phyloP scores from a whole-genome alignment of 2,329 filamentous ascomycete species.

The Verticillium nubilum region DNA sequence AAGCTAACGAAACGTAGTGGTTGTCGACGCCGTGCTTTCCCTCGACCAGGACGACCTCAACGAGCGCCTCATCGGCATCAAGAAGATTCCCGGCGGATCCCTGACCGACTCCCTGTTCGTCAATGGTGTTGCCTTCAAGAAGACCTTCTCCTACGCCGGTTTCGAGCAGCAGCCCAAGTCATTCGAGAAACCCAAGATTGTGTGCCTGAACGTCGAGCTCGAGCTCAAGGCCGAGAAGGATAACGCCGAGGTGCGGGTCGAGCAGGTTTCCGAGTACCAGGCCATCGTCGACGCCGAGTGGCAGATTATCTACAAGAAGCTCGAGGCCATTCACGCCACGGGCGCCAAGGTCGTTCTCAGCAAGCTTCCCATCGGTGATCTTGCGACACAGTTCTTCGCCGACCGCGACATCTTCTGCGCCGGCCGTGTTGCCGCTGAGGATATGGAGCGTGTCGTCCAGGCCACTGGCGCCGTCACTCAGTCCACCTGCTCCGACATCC shows the following conservation, averaged over 20 bases:
- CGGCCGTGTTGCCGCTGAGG: conserved; percentile 82
- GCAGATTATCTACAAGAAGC: conserved; percentile 99
- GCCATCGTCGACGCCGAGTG: conserved; percentile 98
- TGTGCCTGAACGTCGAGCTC: conserved; percentile 95
- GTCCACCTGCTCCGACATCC: conserved; percentile 95
- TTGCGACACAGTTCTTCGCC: conserved; percentile 96
- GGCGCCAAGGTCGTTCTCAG: conserved; percentile 96
- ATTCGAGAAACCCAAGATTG: conserved; percentile 91
- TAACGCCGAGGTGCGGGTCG: conserved; percentile 95
- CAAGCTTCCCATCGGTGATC: conserved; percentile 93
- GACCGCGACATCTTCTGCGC: conserved; percentile 98
- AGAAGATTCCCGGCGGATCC: conserved; percentile 95
- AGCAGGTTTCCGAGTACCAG: conserved; percentile 98
- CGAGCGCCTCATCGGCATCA: conserved; percentile 95
- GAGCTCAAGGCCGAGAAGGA: conserved; percentile 99
- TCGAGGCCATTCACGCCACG: conserved; percentile 88
- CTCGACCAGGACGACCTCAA: conserved; percentile 96
- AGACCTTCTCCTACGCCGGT: conserved; percentile 97
- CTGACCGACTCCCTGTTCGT: conserved; percentile 95
- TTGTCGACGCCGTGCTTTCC: conserved; percentile 91
- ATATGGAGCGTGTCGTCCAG: conserved; percentile 94
- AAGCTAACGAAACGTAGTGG: conserved; percentile 57
- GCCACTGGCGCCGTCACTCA: conserved; percentile 89
- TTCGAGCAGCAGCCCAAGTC: conserved; percentile 99
- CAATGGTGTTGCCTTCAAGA: conserved; percentile 98